phyloP scores from a whole-genome alignment of 169 alveolate genomes.

The Plasmodium cynomolgi region DNA sequence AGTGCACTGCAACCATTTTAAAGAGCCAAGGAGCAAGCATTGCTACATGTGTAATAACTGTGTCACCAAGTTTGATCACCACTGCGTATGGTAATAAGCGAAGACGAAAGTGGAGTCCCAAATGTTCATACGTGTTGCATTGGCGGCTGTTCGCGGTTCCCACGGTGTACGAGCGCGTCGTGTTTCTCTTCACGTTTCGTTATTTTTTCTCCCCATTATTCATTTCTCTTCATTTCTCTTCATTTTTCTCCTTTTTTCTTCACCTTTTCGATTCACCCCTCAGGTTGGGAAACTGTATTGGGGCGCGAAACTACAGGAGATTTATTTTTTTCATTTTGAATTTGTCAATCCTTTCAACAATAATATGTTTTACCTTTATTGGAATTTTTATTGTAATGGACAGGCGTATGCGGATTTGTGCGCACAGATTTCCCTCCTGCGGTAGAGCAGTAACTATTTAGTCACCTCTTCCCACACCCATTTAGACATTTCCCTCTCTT shows the following conservation, averaged over 20 bases:
- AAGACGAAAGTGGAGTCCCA: neutral
- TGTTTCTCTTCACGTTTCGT: neutral
- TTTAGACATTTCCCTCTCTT: neutral
- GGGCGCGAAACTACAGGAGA: conserved; percentile 46
- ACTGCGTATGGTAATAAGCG: conserved; percentile 92
- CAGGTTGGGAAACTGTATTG: conserved; percentile 72
- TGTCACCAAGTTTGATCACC: conserved; percentile 95
- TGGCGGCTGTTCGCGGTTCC: neutral
- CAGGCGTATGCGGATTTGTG: neutral
- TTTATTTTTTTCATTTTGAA: conserved; percentile 63
- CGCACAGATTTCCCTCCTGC: neutral
- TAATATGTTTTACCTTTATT: conserved; percentile 63
- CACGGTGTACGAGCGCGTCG: neutral
- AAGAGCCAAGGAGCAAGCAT: conserved; percentile 95
- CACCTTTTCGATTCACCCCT: neutral
- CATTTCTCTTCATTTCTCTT: neutral
- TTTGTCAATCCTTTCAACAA: conserved; percentile 72
- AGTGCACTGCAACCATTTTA: conserved; percentile 76
- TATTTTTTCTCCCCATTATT: neutral
- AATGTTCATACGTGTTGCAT: neutral
- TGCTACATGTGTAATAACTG: conserved; percentile 94
- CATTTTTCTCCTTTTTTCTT: neutral
- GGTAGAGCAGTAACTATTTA: neutral
- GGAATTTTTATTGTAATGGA: conserved; percentile 63
- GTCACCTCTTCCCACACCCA: neutral